Base-by-base conservation (phyloP, 1,284 basidiomycete species). In the Fomitopsis schrenkii region DNA sequence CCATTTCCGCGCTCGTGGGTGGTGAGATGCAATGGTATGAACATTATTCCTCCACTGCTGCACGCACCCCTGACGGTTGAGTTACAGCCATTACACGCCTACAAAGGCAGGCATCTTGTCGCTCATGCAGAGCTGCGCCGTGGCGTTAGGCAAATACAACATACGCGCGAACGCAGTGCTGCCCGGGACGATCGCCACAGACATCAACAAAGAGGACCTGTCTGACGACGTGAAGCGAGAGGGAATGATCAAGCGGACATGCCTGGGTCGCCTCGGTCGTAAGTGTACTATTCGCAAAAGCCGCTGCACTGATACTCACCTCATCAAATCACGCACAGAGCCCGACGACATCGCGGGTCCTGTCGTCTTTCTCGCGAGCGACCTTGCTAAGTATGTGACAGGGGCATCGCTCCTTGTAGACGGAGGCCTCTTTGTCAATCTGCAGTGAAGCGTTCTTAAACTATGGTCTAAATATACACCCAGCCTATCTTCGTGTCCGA, bases 71-170 rank as follows among this genome's bases (percentile, higher is more conserved):
- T 54, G 57, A 63, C 60, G 57, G 26, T 55, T 15, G 9, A 22
- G 8, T 22, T 28, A 12, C 63, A 84, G 84, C 52, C 90, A 93
- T 71, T 93, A 93, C 70, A 91, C 90, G 0, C 91, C 91, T 0
- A 93, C 91, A 2, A 93, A 93, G 71, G 91, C 91, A 0, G 91
- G 87, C 0, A 83, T 94, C 63, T 82, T 91, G 59, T 90, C 88
- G 30, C 73, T 94, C 63, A 94, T 93, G 91, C 90, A 93, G 74
- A 90, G 87, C 66, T 90, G 87, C 65, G 89, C 91, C 0, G 85
- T 93, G 55, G 90, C 91, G 0, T 77, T 93, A 15, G 90, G 90
- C 14, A 86, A 88, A 61, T 84, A 90, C 71, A 84, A 84, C 55
- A 93, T 93, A 65, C 80, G 91, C 26, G 91, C 90, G 41, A 88